A percentile compares a stretch with the other conserved stretches of the same genome.
These are phyloP conservation scores for Arctostaphylos glauca DNA, from an alignment of 148 eudicot genomes.

Conservation along the genomic window DNA sequence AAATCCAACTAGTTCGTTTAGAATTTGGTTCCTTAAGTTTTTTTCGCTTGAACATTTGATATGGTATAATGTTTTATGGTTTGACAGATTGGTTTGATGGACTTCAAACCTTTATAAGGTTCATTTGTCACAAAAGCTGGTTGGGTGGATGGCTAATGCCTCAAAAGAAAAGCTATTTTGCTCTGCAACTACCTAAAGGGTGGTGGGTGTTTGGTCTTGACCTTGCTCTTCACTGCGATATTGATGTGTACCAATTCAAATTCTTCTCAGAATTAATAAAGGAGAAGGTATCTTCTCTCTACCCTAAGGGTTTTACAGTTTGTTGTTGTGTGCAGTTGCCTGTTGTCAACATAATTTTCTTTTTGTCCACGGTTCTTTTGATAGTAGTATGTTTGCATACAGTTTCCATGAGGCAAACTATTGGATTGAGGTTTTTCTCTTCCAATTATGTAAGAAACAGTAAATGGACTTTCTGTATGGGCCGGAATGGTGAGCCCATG, in stretches of 20 bases:
- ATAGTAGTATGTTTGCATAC: conserved; percentile 2
- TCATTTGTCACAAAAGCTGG: conserved; percentile 98
- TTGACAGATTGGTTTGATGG: conserved; percentile 97
- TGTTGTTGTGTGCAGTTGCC: background rate
- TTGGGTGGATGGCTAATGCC: conserved; percentile 99
- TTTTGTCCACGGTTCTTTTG: background rate
- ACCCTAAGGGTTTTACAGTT: background rate
- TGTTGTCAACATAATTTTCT: background rate
- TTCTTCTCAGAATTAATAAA: conserved; percentile 83
- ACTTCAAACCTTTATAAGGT: conserved; percentile 90
- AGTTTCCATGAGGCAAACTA: background rate
- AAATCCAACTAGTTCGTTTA: conserved; percentile 4
- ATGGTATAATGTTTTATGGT: background rate
- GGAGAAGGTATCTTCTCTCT: conserved; percentile 56
- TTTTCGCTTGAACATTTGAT: background rate
- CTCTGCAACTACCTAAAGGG: conserved; percentile 83
- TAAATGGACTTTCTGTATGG: background rate
- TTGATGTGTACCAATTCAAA: conserved; percentile 95
- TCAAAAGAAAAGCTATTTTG: conserved; percentile 97
- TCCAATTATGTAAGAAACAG: background rate
- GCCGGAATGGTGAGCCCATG: background rate
- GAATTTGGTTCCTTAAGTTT: conserved; percentile 16
- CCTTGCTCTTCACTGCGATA: conserved; percentile 91
- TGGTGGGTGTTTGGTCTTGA: conserved; percentile 99
- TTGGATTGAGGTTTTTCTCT: background rate